Percentiles rank a stretch among this genome's conserved stretches.
Evolutionary conservation across 2,329 filamentous ascomycete genomes (phyloP).

Genomic region (Arachnomyces sp.): DNA sequence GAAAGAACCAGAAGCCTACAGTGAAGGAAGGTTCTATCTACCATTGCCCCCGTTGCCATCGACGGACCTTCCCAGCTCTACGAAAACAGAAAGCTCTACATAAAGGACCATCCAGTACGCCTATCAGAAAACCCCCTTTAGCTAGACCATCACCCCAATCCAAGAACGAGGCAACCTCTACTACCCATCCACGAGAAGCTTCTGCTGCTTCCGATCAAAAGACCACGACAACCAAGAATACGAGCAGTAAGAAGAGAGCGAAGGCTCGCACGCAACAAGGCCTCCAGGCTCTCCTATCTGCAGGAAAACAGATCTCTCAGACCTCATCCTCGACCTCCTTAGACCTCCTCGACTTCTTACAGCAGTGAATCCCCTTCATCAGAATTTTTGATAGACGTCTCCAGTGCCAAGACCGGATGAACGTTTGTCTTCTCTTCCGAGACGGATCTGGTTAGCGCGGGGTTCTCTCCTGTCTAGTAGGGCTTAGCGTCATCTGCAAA

Average conservation of each 20-base stretch:
- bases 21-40: constrained; percentile 20
- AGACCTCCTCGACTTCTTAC: constrained; percentile 49
- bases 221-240: constrained; percentile 25
- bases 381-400: constrained; percentile 3
- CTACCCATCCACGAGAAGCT: constrained; percentile 1
- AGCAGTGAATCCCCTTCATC: constrained; percentile 23
- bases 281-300: constrained; percentile 47
- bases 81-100: constrained; percentile 9
- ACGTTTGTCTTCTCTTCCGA: constrained; percentile 13
- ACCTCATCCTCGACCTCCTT: constrained; percentile 27
- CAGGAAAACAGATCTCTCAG: constrained; percentile 26
- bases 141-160: not conserved
- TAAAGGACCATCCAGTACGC: not conserved
- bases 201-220: constrained; percentile 10
- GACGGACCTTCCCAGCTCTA: constrained; percentile 21
- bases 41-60: constrained; percentile 31
- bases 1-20: constrained; percentile 7
- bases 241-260: constrained; percentile 49
- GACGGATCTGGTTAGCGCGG: constrained; percentile 25
- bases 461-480: constrained; percentile 13
- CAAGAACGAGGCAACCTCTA: constrained; percentile 2
- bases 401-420: constrained; percentile 17
- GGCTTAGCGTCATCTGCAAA: constrained; percentile 3
- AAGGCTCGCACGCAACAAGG: constrained; percentile 49
- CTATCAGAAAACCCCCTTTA: constrained; percentile 7